Conservation (phyloP, 2,329 filamentous ascomycete species). For the Xylaria sp. region DNA sequence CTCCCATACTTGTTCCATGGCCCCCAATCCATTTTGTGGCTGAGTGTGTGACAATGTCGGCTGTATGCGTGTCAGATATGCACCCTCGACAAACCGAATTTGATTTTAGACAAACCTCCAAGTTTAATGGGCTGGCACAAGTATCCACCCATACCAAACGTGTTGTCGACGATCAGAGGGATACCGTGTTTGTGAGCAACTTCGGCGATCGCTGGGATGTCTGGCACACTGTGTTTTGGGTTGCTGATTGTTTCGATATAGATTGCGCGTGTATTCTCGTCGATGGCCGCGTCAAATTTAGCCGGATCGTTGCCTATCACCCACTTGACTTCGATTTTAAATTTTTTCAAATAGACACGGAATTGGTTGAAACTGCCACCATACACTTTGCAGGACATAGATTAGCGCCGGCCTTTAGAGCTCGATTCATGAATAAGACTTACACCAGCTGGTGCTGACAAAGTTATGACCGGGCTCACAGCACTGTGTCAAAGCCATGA, state of each 20-base stretch:
- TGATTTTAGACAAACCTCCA: constrained; percentile 46
- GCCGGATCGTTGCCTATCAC: constrained; percentile 41
- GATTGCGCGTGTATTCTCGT: constrained; percentile 42
- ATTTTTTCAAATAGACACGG: constrained; percentile 45
- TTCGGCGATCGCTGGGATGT: constrained; percentile 68
- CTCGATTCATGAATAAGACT: constrained; percentile 19
- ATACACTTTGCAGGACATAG: constrained; percentile 36
- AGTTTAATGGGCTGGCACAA: constrained; percentile 69
- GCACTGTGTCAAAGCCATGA: constrained; percentile 46
- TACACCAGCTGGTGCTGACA: constrained; percentile 44
- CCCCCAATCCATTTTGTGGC: constrained; percentile 78
- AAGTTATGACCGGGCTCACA: constrained; percentile 46
- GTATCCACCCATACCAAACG: constrained; percentile 73
- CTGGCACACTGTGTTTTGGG: constrained; percentile 56
- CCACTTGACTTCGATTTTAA: constrained; percentile 47
- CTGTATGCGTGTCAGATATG: constrained; percentile 39
- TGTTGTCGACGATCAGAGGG: constrained; percentile 64
- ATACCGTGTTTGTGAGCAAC: constrained; percentile 56
- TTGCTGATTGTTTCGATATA: constrained; percentile 44
- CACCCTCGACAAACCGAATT: background rate
- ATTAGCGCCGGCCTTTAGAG: constrained; percentile 14
- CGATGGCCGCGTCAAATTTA: constrained; percentile 39
- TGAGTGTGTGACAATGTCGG: constrained; percentile 73
- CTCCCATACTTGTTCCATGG: constrained; percentile 73
- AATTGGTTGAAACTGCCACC: constrained; percentile 48